Percentiles rank a stretch among this genome's conserved stretches.
Evolutionary conservation across 768 basidiomycete genomes (phyloP).

Genomic region (Pulveroboletus sp.): DNA sequence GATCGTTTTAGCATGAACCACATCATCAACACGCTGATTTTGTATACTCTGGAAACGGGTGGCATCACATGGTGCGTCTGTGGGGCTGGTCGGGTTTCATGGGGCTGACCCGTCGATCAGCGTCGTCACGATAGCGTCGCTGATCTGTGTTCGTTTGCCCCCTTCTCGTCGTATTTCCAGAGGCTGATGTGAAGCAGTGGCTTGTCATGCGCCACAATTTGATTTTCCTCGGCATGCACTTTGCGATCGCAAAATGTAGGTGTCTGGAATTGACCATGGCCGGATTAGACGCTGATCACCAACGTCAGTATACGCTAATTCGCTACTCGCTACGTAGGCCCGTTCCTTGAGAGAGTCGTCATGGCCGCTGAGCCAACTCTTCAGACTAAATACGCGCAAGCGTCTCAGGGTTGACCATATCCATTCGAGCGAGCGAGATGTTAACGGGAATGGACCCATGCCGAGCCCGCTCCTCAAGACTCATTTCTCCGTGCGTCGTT

Average conservation of each 20-base stretch:
- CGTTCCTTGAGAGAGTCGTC: background rate
- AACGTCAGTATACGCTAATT: slow-evolving; percentile 29
- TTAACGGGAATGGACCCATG: slow-evolving; percentile 4
- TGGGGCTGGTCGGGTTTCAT: background rate
- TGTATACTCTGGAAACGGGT: slow-evolving; percentile 52
- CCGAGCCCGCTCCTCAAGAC: slow-evolving; percentile 18
- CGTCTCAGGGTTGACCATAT: slow-evolving; percentile 24
- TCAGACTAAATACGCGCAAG: slow-evolving; percentile 29
- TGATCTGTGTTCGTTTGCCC: slow-evolving; percentile 27
- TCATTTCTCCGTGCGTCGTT: slow-evolving; percentile 21
- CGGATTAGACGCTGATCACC: background rate
- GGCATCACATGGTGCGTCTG: slow-evolving; percentile 38
- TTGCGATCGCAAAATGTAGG: slow-evolving; percentile 32
- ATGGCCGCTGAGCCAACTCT: background rate
- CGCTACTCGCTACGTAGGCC: slow-evolving; percentile 31
- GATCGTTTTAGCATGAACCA: slow-evolving; percentile 38
- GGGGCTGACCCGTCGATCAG: slow-evolving; percentile 9
- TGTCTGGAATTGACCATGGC: background rate
- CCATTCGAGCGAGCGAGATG: slow-evolving; percentile 27
- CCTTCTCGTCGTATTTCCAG: background rate
- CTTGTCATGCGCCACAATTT: slow-evolving; percentile 32
- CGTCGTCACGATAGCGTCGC: slow-evolving; percentile 30
- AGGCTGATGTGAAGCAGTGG: slow-evolving; percentile 18
- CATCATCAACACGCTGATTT: slow-evolving; percentile 44
- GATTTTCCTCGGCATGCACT: slow-evolving; percentile 34